Evolutionary conservation across 164 flowering plant genomes (phyloP).

Genomic region (Nymphaea colorata): DNA sequence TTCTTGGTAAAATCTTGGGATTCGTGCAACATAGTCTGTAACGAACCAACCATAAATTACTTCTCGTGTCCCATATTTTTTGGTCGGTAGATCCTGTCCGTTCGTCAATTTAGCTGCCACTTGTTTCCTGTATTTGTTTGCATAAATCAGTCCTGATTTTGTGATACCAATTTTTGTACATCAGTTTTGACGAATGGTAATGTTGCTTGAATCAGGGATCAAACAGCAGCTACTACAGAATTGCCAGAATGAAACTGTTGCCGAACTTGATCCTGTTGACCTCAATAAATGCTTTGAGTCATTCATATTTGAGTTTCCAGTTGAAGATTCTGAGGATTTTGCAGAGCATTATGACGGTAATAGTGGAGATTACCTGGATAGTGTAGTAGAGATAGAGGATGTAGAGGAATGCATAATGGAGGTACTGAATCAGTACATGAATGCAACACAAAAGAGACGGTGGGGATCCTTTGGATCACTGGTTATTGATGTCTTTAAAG

Average conservation of each 20-base stretch:
- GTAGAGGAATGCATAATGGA: background rate
- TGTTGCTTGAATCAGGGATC: conserved; percentile 16
- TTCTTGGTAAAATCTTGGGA: too few species aligned
- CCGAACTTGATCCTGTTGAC: conserved; percentile 41
- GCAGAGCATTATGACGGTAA: background rate
- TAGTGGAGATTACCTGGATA: background rate
- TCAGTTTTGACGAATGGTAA: background rate
- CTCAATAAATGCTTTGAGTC: conserved; percentile 27
- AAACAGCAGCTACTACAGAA: conserved; percentile 33
- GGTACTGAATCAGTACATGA: background rate
- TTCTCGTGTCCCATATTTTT: too few species aligned
- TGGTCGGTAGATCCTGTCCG: background rate
- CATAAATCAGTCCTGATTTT: background rate
- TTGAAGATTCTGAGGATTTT: conserved; percentile 4
- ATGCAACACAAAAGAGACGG: background rate
- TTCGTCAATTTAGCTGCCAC: background rate
- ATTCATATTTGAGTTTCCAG: conserved; percentile 16
- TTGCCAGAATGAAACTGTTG: conserved; percentile 27
- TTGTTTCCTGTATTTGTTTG: too few species aligned
- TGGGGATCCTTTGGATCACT: background rate
- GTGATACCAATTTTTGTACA: background rate
- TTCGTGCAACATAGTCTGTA: too few species aligned
- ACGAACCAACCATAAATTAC: too few species aligned
- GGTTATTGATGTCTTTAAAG: background rate
- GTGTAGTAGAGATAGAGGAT: background rate